Evolutionary conservation across 331 rosid genomes (phyloP).

Genomic region (Stylosanthes scabra): DNA sequence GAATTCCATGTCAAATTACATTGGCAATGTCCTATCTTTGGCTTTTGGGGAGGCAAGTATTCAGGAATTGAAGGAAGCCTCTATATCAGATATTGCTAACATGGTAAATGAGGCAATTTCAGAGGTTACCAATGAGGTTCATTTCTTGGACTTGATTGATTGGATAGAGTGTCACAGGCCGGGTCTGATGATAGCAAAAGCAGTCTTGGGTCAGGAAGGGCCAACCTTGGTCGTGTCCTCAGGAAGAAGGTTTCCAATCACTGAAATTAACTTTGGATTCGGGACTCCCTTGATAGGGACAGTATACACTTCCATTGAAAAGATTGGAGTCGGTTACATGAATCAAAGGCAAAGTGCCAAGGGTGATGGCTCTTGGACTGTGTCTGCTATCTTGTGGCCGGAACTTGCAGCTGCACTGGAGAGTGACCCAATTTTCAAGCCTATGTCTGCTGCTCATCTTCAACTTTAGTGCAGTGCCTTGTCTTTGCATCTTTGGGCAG

Average conservation of each 20-base stretch:
- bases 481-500: neutral
- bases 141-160: conserved; percentile 81
- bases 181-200: conserved; percentile 71
- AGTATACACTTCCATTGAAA: conserved; percentile 64
- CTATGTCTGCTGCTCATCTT: conserved; percentile 67
- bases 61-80: conserved; percentile 54
- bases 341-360: conserved; percentile 83
- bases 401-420: conserved; percentile 65
- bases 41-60: conserved; percentile 69
- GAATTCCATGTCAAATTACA: conserved; percentile 67
- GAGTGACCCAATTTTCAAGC: conserved; percentile 68
- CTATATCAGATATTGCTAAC: conserved; percentile 54
- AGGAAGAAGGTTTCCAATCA: conserved; percentile 72
- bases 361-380: conserved; percentile 83
- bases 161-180: conserved; percentile 88
- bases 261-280: conserved; percentile 80
- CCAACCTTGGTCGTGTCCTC: conserved; percentile 74
- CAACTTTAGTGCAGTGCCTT: conserved; percentile 43
- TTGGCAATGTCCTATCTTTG: conserved; percentile 77
- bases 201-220: conserved; percentile 69
- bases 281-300: conserved; percentile 83
- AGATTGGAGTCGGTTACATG: conserved; percentile 79
- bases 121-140: conserved; percentile 67
- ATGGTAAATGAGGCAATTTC: conserved; percentile 65
- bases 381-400: conserved; percentile 91